phyloP scores from a whole-genome alignment of 2,329 filamentous ascomycete species.

The Cladophialophora carrionii region DNA sequence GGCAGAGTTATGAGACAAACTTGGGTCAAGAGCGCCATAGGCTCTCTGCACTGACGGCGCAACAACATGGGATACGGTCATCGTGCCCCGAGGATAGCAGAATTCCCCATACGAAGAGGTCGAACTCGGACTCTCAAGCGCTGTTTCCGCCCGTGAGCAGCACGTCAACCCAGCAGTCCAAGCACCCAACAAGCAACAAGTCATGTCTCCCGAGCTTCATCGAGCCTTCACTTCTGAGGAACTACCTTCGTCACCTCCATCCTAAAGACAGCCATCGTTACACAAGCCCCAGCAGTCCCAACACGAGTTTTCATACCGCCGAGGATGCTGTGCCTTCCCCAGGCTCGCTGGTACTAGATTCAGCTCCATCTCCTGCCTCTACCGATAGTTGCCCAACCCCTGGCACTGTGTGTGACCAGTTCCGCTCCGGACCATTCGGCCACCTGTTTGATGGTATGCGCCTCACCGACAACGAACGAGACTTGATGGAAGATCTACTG shows the following conservation, averaged over 20 bases:
- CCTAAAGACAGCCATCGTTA: conserved; percentile 32
- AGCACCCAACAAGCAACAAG: conserved; percentile 7
- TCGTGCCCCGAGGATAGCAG: background rate
- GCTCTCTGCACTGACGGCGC: conserved; percentile 15
- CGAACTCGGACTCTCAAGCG: conserved; percentile 22
- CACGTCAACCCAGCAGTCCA: background rate
- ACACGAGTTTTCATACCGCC: background rate
- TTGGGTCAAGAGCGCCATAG: conserved; percentile 18
- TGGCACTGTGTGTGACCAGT: conserved; percentile 22
- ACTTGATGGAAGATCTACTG: conserved; percentile 31
- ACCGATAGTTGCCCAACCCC: conserved; percentile 26
- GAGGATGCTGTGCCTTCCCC: conserved; percentile 28
- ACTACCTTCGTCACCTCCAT: conserved; percentile 33
- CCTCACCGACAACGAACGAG: conserved; percentile 31
- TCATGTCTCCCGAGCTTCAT: conserved; percentile 33
- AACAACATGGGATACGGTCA: conserved; percentile 6
- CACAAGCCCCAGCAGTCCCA: conserved; percentile 9
- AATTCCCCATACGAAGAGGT: conserved; percentile 14
- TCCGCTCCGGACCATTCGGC: conserved; percentile 25
- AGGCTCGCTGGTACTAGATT: conserved; percentile 25
- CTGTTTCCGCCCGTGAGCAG: background rate
- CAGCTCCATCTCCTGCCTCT: conserved; percentile 21
- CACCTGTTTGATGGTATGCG: conserved; percentile 30
- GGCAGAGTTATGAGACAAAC: conserved; percentile 12
- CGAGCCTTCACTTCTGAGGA: conserved; percentile 28